Conservation (phyloP, 495 filamentous ascomycete species). For the Hypoxylon lenormandii region DNA sequence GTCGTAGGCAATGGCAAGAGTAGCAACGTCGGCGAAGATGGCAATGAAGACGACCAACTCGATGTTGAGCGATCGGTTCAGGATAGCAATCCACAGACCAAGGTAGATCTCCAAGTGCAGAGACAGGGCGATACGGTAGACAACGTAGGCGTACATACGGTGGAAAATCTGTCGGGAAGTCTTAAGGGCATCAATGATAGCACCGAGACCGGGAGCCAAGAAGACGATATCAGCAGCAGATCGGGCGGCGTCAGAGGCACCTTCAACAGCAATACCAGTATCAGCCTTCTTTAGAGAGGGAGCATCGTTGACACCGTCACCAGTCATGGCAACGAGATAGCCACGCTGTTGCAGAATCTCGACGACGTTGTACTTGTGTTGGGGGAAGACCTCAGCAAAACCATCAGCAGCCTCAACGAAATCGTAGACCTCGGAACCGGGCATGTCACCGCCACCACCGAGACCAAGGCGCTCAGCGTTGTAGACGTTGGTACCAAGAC, state of each 20-base stretch:
- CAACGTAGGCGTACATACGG: conserved; percentile 96
- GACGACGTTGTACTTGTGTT: conserved; percentile 98
- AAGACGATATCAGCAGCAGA: conserved; percentile 96
- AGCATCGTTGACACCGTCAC: conserved; percentile 97
- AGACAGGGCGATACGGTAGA: conserved; percentile 93
- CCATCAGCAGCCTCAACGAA: conserved; percentile 96
- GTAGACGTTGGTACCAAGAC: conserved; percentile 93
- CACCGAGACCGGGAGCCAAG: conserved; percentile 87
- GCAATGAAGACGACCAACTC: conserved; percentile 91
- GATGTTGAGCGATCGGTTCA: conserved; percentile 84
- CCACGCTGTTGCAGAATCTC: conserved; percentile 97
- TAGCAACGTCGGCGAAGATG: conserved; percentile 94
- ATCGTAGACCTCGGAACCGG: conserved; percentile 90
- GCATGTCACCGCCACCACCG: conserved; percentile 88
- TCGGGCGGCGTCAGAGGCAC: conserved; percentile 90
- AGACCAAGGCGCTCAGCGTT: conserved; percentile 87
- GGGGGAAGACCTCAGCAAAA: conserved; percentile 95
- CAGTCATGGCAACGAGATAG: conserved; percentile 97
- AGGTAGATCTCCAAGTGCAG: conserved; percentile 90
- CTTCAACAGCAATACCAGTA: conserved; percentile 92
- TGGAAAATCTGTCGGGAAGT: conserved; percentile 96
- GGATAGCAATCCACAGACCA: conserved; percentile 87
- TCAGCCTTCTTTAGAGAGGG: conserved; percentile 97
- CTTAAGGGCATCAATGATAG: conserved; percentile 93
- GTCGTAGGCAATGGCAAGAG: conserved; percentile 92